Percentiles rank a stretch among this genome's conserved stretches.
phyloP scores from a whole-genome alignment of 768 basidiomycete genomes.

The Exidia glandulosa region DNA sequence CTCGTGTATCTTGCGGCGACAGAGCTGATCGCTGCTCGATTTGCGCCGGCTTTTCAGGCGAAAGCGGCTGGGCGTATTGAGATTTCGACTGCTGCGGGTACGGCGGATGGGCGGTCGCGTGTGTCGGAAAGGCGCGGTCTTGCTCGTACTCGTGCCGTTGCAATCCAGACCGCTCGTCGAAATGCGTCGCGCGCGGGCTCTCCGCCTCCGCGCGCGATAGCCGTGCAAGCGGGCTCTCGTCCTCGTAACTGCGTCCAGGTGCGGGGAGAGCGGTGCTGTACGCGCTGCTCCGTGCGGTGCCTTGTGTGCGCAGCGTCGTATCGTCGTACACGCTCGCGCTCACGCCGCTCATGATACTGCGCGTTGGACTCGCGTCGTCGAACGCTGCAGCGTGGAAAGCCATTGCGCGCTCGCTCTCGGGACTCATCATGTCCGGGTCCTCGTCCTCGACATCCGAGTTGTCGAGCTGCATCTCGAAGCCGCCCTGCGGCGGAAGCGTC shows the following conservation, averaged over 20 bases:
- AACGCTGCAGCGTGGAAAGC: neutral
- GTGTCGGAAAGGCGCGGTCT: too few species aligned
- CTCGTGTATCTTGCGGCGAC: neutral
- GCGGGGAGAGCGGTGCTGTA: too few species aligned
- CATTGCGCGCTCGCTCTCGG: neutral
- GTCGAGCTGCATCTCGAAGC: neutral
- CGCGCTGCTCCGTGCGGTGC: too few species aligned
- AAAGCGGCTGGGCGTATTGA: too few species aligned
- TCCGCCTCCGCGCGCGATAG: neutral
- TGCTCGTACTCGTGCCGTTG: neutral
- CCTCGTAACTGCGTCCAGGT: too few species aligned
- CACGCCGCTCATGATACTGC: too few species aligned
- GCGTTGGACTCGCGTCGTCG: neutral
- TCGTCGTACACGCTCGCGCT: too few species aligned
- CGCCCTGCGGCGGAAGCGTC: neutral
- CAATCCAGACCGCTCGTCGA: neutral
- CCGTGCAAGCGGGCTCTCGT: too few species aligned
- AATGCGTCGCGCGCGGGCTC: neutral
- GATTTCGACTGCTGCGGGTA: too few species aligned
- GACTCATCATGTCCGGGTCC: neutral
- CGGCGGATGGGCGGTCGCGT: neutral
- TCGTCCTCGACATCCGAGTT: neutral
- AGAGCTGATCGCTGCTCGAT: neutral
- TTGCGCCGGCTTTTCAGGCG: neutral
- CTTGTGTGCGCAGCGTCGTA: too few species aligned